phyloP scores from a whole-genome alignment of 768 basidiomycete species.

The Hygrocybe coccinea region DNA sequence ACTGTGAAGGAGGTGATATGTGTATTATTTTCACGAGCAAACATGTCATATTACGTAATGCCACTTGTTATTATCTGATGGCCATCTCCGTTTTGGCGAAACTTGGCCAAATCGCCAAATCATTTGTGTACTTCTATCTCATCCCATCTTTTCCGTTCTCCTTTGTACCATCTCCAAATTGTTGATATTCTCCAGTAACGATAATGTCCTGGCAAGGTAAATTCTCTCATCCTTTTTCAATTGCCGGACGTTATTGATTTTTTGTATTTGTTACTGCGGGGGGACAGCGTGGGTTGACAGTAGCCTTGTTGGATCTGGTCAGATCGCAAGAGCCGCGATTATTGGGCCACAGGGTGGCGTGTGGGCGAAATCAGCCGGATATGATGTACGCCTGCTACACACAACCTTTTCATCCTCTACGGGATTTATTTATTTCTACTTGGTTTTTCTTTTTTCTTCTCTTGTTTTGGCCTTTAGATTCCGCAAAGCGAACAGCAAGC shows the following conservation, averaged over 20 bases:
- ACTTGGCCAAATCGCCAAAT: no score
- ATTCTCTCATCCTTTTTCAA: background rate
- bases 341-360: constrained; percentile 69
- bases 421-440: background rate
- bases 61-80: background rate
- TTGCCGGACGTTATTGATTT: no score
- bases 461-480: constrained; percentile 44
- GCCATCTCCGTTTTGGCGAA: background rate
- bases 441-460: no score
- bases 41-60: no score
- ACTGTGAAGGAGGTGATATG: constrained; percentile 27
- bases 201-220: constrained; percentile 72
- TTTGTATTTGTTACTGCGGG: no score
- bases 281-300: constrained; percentile 76
- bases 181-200: background rate
- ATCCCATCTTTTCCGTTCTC: no score
- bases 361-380: constrained; percentile 65
- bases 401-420: background rate
- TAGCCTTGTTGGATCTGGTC: constrained; percentile 70
- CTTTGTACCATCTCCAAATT: no score
- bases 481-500: constrained; percentile 59
- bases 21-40: background rate
- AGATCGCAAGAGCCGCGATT: constrained; percentile 73
- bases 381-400: constrained; percentile 43
- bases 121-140: no score